Evolutionary conservation across 2,329 filamentous ascomycete species (phyloP), one percentile per base, ranked within the genome.

Genomic region (Cryphonectria naterciae): DNA sequence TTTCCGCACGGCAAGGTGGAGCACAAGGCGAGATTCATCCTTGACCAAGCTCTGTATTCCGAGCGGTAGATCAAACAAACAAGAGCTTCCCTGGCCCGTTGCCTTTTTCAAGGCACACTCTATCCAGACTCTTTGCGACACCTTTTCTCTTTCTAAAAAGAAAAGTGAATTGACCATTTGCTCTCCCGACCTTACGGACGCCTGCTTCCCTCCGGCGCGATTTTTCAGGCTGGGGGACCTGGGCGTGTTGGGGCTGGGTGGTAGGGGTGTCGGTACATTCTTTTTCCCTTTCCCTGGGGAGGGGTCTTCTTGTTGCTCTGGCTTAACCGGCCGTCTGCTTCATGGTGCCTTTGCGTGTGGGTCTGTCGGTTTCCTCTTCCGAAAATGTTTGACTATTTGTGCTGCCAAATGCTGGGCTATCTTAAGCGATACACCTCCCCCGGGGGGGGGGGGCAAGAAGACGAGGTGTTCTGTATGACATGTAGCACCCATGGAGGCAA

Each of bases 21-120:
- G 89, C 88, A 88, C 89, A 91, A 91, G 89, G 89, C 87, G 88
- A 91, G 89, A 89, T 79, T 83, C 83, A 88, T 91, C 89, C 89
- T 91, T 91, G 89, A 86, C 78, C 79, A 83, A 85, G 86, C 88
- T 91, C 87, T 91, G 89, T 91, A 91, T 91, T 91, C 89, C 88
- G 89, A 90, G 89, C 89, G 89, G 88, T 88, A 91, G 73, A 91
- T 85, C 74, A 83, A 87, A 73, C 49, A 73, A 69, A 66, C n/a
- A 67, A 49, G 35, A 65, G 41, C 52, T 32, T 32, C 67, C 61
- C 52, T 41, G 68, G 8, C n/a, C n/a, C 41, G 60, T 68, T 74
- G 74, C 74, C 75, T 62, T 11, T 41, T 11, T 6, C 7, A 46
- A 25, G 37, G n/a, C 25, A 25, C 32, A 7, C 25, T 2, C 4